Percentiles rank a stretch among this genome's conserved stretches.
These are phyloP conservation scores for Physcomitrium patens DNA, from an alignment of 225 moss, liverwort and hornwort species.

Conservation along the genomic window DNA sequence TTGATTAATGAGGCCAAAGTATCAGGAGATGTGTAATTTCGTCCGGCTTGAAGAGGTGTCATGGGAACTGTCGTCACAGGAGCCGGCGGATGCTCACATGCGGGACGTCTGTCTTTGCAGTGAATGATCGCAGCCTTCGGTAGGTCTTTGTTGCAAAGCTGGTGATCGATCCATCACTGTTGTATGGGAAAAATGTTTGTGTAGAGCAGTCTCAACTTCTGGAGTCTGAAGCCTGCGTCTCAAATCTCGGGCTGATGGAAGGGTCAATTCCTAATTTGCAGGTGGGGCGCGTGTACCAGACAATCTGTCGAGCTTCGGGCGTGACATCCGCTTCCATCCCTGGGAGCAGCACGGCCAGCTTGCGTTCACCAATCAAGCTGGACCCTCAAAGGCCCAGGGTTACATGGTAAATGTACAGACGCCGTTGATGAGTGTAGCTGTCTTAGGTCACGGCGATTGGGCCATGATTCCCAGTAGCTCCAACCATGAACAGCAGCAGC, in stretches of 20 bases:
- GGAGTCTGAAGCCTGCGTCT: too few relatives aligned
- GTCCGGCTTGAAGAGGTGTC: not conserved
- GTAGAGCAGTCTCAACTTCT: too few relatives aligned
- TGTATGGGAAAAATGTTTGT: not conserved
- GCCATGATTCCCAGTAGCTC: slow-evolving; percentile 65
- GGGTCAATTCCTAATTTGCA: slow-evolving; percentile 4
- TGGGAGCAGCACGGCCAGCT: not conserved
- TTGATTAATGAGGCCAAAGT: slow-evolving; percentile 7
- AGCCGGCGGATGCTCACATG: not conserved
- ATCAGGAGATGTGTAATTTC: not conserved
- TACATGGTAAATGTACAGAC: slow-evolving; percentile 49
- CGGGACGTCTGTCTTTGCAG: not conserved
- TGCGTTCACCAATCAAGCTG: not conserved
- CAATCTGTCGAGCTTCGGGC: not conserved
- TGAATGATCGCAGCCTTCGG: not conserved
- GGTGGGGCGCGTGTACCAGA: not conserved
- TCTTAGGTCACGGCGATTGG: slow-evolving; percentile 52
- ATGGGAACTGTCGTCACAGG: slow-evolving; percentile 20
- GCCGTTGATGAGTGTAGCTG: slow-evolving; percentile 55
- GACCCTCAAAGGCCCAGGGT: not conserved
- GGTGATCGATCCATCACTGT: not conserved
- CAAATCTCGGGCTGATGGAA: too few relatives aligned
- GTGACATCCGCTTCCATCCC: not conserved
- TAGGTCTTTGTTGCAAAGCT: too few relatives aligned
- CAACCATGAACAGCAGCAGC: slow-evolving; percentile 55